phyloP scores from a whole-genome alignment of 1,284 basidiomycete genomes.

The Schizophyllum amplum region DNA sequence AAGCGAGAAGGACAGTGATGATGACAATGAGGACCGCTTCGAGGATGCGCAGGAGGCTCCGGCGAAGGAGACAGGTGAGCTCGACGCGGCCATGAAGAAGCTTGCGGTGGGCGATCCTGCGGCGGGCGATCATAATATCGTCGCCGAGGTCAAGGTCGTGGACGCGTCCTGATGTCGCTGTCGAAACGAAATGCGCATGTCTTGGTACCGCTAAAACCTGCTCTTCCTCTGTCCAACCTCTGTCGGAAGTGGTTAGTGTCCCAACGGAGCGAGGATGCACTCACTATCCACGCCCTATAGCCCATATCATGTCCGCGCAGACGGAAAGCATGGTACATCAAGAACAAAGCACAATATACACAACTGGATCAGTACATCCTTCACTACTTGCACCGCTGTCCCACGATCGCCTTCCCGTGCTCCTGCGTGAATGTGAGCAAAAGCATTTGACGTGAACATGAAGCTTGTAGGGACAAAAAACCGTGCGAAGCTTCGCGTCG shows the following conservation, averaged over 20 bases:
- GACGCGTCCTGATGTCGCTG: background rate
- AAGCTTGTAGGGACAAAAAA: too few relatives aligned
- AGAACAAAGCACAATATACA: constrained; percentile 2
- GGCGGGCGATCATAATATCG: background rate
- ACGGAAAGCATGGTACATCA: background rate
- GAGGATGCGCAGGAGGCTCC: constrained; percentile 51
- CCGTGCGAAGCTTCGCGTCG: too few relatives aligned
- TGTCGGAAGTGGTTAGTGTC: background rate
- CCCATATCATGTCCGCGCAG: background rate
- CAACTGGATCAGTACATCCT: background rate
- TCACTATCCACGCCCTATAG: background rate
- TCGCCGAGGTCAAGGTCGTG: background rate
- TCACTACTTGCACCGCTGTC: constrained; percentile 68
- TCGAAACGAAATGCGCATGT: background rate
- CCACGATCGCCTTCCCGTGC: constrained; percentile 69
- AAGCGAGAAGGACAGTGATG: constrained; percentile 31
- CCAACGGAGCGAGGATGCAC: background rate
- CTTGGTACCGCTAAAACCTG: too few relatives aligned
- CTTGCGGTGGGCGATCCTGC: background rate
- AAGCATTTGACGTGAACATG: too few relatives aligned
- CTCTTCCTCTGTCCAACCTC: background rate
- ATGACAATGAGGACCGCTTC: constrained; percentile 41
- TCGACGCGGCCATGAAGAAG: background rate
- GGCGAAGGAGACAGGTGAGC: background rate
- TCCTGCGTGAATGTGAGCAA: constrained; percentile 35